Base-by-base conservation (phyloP, 306 rosid species). In the Senna siamea region DNA sequence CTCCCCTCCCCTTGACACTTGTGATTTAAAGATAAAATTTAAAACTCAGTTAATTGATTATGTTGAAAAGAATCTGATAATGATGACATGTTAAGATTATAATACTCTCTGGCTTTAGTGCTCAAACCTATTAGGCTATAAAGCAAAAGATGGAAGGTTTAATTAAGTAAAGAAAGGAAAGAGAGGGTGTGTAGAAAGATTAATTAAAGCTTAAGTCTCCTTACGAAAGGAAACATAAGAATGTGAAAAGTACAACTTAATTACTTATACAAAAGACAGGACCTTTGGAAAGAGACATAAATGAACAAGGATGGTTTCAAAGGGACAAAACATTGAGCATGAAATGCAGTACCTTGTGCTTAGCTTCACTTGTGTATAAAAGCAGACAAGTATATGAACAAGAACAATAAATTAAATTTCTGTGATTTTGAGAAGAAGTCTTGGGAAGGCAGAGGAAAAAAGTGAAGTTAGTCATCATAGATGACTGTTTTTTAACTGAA, bases 321-420 rank as follows among this genome's bases (percentile, higher is more conserved):
- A 85, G 92, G 75, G 90, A 89, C 92, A 89, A 93, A 85, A 89
- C 96, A 87, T 75, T 55, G 9, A 73, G 78, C 89, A 83, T 50
- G 87, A 79, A 80, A 69, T 70, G 84, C 65, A 81, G 86, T 80
- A 79, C 64, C 77, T 69, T 69, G 74, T 78, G 85, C 70, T 77
- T 76, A 72, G 51, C 79, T 81, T 63, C 56, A 37, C 53, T 68
- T 79, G 74, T 43, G 64, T 78, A 37, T 69, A 64, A 58, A 30
- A 6, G 43, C 13, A 58, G 43, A 28, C 63, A 40, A 40, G 35
- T 34, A 28, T 26, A 57, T 57, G 63, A 26, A 57, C 66, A 69
- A 44, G 28, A 66, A 38, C 19, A 80, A 28, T 71, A 66, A 74
- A 70, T 56, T 72, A 67, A 37, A 37, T 37, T 37, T 4, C 75